Evolutionary conservation across 495 filamentous ascomycete species (phyloP).

Genomic region (Poronia punctata): DNA sequence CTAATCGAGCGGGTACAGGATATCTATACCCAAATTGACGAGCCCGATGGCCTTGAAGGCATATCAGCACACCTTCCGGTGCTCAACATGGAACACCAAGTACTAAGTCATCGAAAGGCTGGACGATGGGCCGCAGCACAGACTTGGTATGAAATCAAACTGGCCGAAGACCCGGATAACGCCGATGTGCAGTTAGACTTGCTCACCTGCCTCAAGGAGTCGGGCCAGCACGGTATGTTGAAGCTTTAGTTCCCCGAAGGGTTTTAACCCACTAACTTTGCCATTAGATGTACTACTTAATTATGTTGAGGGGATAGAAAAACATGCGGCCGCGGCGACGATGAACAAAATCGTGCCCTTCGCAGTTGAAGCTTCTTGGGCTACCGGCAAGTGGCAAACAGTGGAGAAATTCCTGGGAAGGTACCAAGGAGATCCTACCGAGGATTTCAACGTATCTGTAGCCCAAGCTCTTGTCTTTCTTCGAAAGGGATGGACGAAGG

Average conservation of each 20-base stretch:
- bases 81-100: slow-evolving; percentile 82
- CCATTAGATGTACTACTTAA: slow-evolving; percentile 69
- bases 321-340: slow-evolving; percentile 37
- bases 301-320: slow-evolving; percentile 68
- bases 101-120: slow-evolving; percentile 83
- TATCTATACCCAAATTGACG: slow-evolving; percentile 94
- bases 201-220: slow-evolving; percentile 83
- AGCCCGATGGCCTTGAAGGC: slow-evolving; percentile 93
- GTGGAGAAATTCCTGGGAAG: slow-evolving; percentile 59
- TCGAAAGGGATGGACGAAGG: slow-evolving; percentile 41
- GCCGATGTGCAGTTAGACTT: slow-evolving; percentile 73
- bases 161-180: slow-evolving; percentile 72
- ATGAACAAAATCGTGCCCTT: slow-evolving; percentile 62
- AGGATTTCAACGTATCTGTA: slow-evolving; percentile 77
- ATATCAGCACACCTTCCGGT: slow-evolving; percentile 78
- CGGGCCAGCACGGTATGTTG: slow-evolving; percentile 73
- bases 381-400: slow-evolving; percentile 71
- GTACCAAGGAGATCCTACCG: slow-evolving; percentile 44
- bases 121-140: slow-evolving; percentile 97
- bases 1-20: slow-evolving; percentile 75
- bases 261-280: slow-evolving; percentile 23
- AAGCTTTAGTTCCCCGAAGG: neutral
- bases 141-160: slow-evolving; percentile 90
- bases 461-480: slow-evolving; percentile 65
- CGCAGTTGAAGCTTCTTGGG: slow-evolving; percentile 86